phyloP scores from a whole-genome alignment of 2,329 filamentous ascomycete genomes.

The Venturia asperata region DNA sequence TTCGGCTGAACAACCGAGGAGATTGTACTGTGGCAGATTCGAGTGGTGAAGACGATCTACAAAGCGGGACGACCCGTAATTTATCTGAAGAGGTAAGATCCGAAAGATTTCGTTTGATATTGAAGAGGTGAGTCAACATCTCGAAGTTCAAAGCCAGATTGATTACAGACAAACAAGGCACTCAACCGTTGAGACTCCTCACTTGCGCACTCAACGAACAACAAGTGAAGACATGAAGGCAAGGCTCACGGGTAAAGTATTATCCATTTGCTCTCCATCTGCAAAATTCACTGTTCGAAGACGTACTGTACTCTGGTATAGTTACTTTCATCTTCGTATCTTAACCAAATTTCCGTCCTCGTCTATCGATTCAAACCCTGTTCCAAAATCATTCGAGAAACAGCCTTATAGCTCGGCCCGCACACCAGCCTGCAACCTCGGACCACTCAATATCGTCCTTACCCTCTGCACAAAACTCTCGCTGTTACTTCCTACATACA shows the following conservation, averaged over 20 bases:
- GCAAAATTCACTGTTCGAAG: background rate
- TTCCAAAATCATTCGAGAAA: background rate
- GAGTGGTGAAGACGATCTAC: background rate
- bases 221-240: background rate
- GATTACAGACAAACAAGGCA: background rate
- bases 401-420: background rate
- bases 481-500: background rate
- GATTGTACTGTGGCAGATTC: background rate
- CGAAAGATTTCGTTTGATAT: background rate
- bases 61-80: constrained; percentile 5
- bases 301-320: no score
- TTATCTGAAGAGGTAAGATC: background rate
- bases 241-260: background rate
- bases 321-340: no score
- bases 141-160: background rate
- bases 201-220: background rate
- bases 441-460: background rate
- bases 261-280: background rate
- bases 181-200: background rate
- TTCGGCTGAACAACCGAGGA: background rate
- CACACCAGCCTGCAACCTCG: background rate
- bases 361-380: background rate
- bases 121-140: background rate
- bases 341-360: no score
- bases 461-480: background rate